Conservation (phyloP, 2,329 filamentous ascomycete species). For the Hirsutella minnesotensis region DNA sequence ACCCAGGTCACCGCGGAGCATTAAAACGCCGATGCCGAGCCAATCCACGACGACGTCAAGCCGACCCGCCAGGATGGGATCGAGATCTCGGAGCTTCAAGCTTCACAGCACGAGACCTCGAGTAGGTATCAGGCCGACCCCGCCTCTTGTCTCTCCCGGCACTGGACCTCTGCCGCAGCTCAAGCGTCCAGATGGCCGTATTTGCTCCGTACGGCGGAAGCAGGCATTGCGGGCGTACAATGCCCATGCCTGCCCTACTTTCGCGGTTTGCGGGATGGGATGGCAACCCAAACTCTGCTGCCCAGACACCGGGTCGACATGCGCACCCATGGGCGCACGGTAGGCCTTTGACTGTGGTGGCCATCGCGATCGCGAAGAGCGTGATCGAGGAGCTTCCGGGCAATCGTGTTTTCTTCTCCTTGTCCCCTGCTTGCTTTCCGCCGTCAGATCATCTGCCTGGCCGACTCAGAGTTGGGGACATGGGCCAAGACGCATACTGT, state of each 20-base stretch:
- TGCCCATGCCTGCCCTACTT: neutral
- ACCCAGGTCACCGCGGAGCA: neutral
- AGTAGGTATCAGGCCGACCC: neutral
- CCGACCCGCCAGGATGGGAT: constrained; percentile 1
- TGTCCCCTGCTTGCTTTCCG: neutral
- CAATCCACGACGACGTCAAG: neutral
- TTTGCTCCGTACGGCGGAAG: too few species aligned
- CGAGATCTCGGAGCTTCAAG: constrained; percentile 3
- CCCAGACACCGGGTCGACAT: neutral
- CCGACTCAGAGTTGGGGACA: too few species aligned
- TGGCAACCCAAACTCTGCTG: neutral
- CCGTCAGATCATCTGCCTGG: neutral
- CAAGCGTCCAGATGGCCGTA: neutral
- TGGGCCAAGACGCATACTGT: too few species aligned
- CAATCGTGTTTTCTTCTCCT: constrained; percentile 2
- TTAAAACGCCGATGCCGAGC: constrained; percentile 1
- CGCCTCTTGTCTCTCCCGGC: neutral
- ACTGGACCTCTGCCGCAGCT: neutral
- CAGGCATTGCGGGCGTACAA: too few species aligned
- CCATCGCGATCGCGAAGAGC: constrained; percentile 4
- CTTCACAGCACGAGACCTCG: neutral
- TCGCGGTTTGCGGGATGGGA: too few species aligned
- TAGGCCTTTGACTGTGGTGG: neutral
- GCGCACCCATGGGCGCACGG: neutral
- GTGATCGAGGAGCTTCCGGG: constrained; percentile 5